Base-by-base conservation (phyloP, 2,329 filamentous ascomycete genomes). In the Stagonosporopsis chrysanthemi region DNA sequence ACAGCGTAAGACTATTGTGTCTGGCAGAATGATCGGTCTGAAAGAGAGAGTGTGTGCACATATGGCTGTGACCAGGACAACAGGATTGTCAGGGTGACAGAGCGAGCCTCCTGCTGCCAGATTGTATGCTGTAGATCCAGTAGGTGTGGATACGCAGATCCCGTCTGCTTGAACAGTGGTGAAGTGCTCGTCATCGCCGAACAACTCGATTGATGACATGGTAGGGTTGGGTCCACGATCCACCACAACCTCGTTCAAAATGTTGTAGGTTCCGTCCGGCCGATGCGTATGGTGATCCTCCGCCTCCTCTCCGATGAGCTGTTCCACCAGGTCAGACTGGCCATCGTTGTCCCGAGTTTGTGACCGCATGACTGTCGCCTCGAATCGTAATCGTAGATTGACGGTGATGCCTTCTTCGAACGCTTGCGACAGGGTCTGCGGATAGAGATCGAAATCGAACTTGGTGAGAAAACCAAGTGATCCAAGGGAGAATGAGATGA, bases 381-480 rank as follows among this genome's bases (percentile, higher is more conserved):
- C 95, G 68, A 99, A 97, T 36, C 95, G 86, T 58, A 98, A 79
- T 40, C 95, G 85, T 60, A 99, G 78, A 68, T 91, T 96, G 17
- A 98, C 91, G 0, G 90, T 95, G 19, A 98, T 90, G 6, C 95
- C 95, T 57, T 96, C 88, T 38, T 80, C 82, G 65, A 97, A 95
- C 0, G 90, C 88, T 41, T 82, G 85, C 3, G 82, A 85, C 29
- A 97, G 82, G 2, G 86, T 96, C 14, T 83, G 78, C 60, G 85
- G 81, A 65, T 91, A 92, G 4, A 90, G 81, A 14, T 88, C 86
- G 75, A 93, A 99, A 75, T 98, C 93, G 73, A 98, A 98, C 72
- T 97, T 97, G 24, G 95, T 98, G 64, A 99, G 80, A 72, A 99
- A 99, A 0, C 95, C 95, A 5, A 99, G 82, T 23, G 93, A 97